Percentiles rank a stretch among this genome's conserved stretches.
phyloP scores from a whole-genome alignment of 2,329 filamentous ascomycete species.

The Claviceps lovelessii region DNA sequence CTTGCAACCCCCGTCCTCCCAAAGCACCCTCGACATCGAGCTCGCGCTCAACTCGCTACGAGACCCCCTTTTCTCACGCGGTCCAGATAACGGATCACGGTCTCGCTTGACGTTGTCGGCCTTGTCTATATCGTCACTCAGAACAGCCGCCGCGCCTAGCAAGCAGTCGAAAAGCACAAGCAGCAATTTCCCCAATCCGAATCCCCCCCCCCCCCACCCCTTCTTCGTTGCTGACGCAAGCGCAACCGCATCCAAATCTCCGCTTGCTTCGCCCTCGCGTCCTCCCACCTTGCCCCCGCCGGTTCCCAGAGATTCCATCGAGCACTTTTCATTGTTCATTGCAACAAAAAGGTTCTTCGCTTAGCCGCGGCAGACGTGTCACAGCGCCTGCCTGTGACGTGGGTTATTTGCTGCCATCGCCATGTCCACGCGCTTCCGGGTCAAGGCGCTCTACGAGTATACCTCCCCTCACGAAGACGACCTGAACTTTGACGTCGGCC shows the following conservation, averaged over 20 bases:
- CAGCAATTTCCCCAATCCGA: not conserved
- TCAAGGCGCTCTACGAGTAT: slow-evolving; percentile 94
- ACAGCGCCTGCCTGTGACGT: slow-evolving; percentile 5
- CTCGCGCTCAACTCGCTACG: not conserved
- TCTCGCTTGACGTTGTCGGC: not conserved
- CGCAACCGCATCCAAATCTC: slow-evolving; percentile 3
- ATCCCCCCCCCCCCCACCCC: slow-evolving; percentile 5
- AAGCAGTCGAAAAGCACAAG: not conserved
- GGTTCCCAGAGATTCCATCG: slow-evolving; percentile 2
- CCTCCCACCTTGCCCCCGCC: not conserved
- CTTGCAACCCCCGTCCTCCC: not conserved
- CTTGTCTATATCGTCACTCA: not conserved
- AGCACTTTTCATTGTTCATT: not conserved
- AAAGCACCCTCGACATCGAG: not conserved
- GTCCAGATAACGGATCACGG: not conserved
- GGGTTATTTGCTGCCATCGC: slow-evolving; percentile 17
- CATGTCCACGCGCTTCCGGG: slow-evolving; percentile 74
- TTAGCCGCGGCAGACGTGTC: slow-evolving; percentile 6
- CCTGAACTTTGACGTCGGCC: slow-evolving; percentile 68
- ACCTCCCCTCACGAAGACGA: slow-evolving; percentile 87
- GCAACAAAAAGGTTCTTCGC: slow-evolving; percentile 2
- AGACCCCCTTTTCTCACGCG: not conserved
- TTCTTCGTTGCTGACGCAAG: slow-evolving; percentile 6
- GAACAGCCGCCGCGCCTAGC: not conserved
- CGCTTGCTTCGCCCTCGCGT: not conserved